A percentile compares a stretch with the other conserved stretches of the same genome.
Conservation (phyloP, 1,139 yeast species). For the Candida mesenterica region DNA sequence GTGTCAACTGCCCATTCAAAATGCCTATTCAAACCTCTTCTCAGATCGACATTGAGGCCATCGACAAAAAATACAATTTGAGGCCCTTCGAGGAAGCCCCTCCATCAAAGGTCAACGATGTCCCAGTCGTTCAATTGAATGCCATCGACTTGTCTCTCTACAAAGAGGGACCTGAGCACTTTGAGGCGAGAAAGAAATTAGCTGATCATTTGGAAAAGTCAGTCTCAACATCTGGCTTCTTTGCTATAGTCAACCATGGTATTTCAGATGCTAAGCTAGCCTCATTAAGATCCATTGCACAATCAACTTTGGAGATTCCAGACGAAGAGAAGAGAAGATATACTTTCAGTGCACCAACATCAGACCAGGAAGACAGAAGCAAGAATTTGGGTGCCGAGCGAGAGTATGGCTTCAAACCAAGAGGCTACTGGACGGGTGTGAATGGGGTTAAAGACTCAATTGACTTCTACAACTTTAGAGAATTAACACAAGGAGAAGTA, state of each 20-base stretch:
- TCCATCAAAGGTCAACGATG: slow-evolving; percentile 11
- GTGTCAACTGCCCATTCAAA: too few relatives aligned
- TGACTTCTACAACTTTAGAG: slow-evolving; percentile 27
- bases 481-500: slow-evolving; percentile 23
- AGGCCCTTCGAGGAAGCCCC: slow-evolving; percentile 23
- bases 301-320: slow-evolving; percentile 23
- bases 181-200: slow-evolving; percentile 14
- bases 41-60: slow-evolving; percentile 3
- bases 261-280: slow-evolving; percentile 18
- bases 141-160: slow-evolving; percentile 20
- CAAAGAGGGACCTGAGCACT: slow-evolving; percentile 18
- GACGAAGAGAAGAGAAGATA: slow-evolving; percentile 17
- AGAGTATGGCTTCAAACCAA: slow-evolving; percentile 31
- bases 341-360: slow-evolving; percentile 25
- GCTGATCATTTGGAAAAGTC: slow-evolving; percentile 22
- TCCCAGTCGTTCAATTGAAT: slow-evolving; percentile 17
- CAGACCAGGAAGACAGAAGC: slow-evolving; percentile 13
- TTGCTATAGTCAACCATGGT: slow-evolving; percentile 23
- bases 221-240: slow-evolving; percentile 22
- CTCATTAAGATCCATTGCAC: slow-evolving; percentile 20
- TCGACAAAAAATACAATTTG: slow-evolving; percentile 21
- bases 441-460: slow-evolving; percentile 30
- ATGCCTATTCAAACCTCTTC: too few relatives aligned
- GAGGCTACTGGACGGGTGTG: slow-evolving; percentile 32
- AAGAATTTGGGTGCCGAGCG: slow-evolving; percentile 23